Evolutionary conservation across 306 rosid species (phyloP).

Genomic region (Cicer arietinum): DNA sequence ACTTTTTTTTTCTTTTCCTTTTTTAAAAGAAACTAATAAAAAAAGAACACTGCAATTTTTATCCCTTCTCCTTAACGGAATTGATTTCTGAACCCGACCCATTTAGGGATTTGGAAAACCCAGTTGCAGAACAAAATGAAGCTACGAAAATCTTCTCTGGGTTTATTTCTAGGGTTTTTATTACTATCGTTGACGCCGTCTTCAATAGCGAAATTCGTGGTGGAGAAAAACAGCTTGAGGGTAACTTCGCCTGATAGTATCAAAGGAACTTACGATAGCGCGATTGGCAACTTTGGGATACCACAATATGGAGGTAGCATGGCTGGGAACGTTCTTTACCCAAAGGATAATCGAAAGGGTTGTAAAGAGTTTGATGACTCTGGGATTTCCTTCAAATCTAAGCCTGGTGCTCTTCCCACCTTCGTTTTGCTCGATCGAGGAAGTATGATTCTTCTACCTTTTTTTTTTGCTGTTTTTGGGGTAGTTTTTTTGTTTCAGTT

Average conservation of each 20-base stretch:
- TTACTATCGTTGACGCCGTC: slow-evolving; percentile 52
- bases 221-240: slow-evolving; percentile 95
- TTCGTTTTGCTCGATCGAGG: slow-evolving; percentile 94
- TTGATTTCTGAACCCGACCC: slow-evolving; percentile 42
- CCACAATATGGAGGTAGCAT: slow-evolving; percentile 99
- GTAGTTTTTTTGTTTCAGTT: background rate
- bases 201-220: slow-evolving; percentile 79
- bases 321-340: slow-evolving; percentile 85
- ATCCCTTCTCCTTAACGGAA: background rate
- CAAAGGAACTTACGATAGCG: slow-evolving; percentile 82
- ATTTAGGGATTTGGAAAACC: slow-evolving; percentile 30
- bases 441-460: slow-evolving; percentile 56
- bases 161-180: slow-evolving; percentile 73
- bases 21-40: slow-evolving; percentile 9
- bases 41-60: slow-evolving; percentile 32
- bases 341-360: slow-evolving; percentile 85
- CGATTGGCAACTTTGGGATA: slow-evolving; percentile 98
- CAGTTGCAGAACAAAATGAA: slow-evolving; percentile 55
- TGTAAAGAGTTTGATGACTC: slow-evolving; percentile 80
- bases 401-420: slow-evolving; percentile 90
- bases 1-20: background rate
- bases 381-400: slow-evolving; percentile 71
- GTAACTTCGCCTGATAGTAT: slow-evolving; percentile 87
- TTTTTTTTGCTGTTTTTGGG: background rate
- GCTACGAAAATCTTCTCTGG: slow-evolving; percentile 58